These are phyloP conservation scores for Dictyostelium discoideum DNA, from an alignment of 78 protist genomes.

Conservation along the genomic window DNA sequence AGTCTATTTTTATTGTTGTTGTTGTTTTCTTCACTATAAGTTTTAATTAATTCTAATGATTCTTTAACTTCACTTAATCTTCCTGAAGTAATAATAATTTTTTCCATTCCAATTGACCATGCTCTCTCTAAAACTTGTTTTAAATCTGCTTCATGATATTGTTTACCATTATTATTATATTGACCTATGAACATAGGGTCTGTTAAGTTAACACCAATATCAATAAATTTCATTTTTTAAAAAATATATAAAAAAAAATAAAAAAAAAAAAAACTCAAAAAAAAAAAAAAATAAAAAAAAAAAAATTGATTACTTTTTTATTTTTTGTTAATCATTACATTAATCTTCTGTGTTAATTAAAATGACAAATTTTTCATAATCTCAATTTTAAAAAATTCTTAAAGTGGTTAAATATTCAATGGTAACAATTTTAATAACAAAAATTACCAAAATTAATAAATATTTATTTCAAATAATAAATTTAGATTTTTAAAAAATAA, in stretches of 20 bases:
- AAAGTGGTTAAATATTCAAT: too few species aligned
- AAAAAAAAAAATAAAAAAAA: not conserved
- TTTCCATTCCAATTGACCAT: constrained; percentile 58
- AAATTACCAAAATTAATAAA: too few species aligned
- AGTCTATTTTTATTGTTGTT: not conserved
- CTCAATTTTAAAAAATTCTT: too few species aligned
- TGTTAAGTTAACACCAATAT: constrained; percentile 67
- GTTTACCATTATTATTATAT: constrained; percentile 47
- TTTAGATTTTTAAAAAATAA: too few species aligned
- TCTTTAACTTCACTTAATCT: constrained; percentile 44
- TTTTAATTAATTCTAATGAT: constrained; percentile 35
- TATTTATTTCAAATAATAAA: too few species aligned
- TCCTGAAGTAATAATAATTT: constrained; percentile 61
- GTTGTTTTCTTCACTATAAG: not conserved
- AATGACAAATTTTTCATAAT: too few species aligned
- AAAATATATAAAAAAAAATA: not conserved
- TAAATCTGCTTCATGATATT: constrained; percentile 64
- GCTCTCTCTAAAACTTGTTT: constrained; percentile 18
- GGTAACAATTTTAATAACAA: too few species aligned
- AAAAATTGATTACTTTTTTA: too few species aligned
- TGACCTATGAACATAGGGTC: constrained; percentile 68
- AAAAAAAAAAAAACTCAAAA: not conserved
- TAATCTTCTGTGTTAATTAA: too few species aligned
- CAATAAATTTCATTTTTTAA: constrained; percentile 58
- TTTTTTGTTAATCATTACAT: too few species aligned